phyloP scores from a whole-genome alignment of 768 basidiomycete genomes.

The Lentinula sp. region DNA sequence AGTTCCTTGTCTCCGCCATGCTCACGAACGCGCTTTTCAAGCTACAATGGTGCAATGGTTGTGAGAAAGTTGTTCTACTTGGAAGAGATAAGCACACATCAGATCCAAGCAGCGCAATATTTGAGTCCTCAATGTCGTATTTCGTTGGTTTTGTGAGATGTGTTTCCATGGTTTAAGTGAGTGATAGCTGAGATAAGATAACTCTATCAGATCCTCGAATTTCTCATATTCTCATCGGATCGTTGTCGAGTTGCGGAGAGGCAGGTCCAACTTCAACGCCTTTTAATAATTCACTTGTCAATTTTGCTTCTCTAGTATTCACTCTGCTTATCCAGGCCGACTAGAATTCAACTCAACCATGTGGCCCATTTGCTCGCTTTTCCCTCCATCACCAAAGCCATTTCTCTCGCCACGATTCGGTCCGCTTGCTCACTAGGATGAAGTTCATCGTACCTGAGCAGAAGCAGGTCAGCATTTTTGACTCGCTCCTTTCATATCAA shows the following conservation, averaged over 20 bases:
- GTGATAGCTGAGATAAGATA: neutral
- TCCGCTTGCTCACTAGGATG: slow-evolving; percentile 58
- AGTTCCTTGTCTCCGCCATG: slow-evolving; percentile 43
- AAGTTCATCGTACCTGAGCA: slow-evolving; percentile 47
- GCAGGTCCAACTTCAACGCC: too few species aligned
- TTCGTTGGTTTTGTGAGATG: slow-evolving; percentile 39
- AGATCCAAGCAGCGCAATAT: slow-evolving; percentile 57
- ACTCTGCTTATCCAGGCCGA: neutral
- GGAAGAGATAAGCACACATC: slow-evolving; percentile 33
- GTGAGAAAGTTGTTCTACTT: neutral
- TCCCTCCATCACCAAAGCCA: slow-evolving; percentile 39
- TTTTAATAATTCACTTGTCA: neutral
- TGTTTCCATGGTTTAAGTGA: slow-evolving; percentile 21
- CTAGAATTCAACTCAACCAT: slow-evolving; percentile 35
- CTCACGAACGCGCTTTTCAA: slow-evolving; percentile 52
- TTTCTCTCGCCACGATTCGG: slow-evolving; percentile 45
- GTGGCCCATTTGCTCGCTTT: slow-evolving; percentile 38
- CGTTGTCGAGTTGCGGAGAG: too few species aligned
- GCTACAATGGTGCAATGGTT: slow-evolving; percentile 20
- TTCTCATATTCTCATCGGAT: too few species aligned
- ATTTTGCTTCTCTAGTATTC: neutral
- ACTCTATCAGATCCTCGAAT: neutral
- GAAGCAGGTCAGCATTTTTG: neutral
- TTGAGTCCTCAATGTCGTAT: slow-evolving; percentile 58
- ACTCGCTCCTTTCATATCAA: neutral